Evolutionary conservation across 345 rosid genomes (phyloP), one percentile per base, ranked within the genome.

Genomic region (Murraya koenigii): DNA sequence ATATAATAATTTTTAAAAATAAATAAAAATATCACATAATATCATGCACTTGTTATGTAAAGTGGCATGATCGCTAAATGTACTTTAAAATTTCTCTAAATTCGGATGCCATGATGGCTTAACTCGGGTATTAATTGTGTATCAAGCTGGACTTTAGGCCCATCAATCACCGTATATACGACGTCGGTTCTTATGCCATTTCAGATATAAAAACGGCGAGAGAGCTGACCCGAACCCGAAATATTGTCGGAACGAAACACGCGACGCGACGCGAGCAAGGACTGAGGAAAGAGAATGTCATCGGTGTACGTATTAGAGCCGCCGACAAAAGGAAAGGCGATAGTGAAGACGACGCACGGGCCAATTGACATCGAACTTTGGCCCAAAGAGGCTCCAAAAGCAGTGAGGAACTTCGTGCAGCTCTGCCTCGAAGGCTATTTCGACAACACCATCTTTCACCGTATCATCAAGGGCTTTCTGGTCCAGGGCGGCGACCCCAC

Each of bases 301-400:
- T 77, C 98, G 75, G 60, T 92, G 3, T 96, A 94, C 87, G 97
- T 96, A 70, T 82, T 92, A 76, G 99, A 92, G 78, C 98, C 97
- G 26, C 97, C 97, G 79, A 96, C 98, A 38, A 96, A 94, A 71
- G 99, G 99, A 33, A 94, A 96, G 76, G 95, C 94, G 61, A 76
- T 94, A 61, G 85, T 96, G 59, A 83, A 88, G 79, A 96, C 98
- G 67, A 89, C 95, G 41, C 85, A 92, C 80, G 98, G 99, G 0
- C 98, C 97, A 0, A 74, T 96, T 8, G 97, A 94, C 86, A 80
- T 96, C 86, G 97, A 96, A 89, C 89, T 96, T 11, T 96, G 97
- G 99, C 97, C 99, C 1, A 94, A 91, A 65, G 97, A 96, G 82
- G 95, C 98, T 0, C 97, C 99, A 1, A 94, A 92, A 82, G 97